Evolutionary conservation across 352 stramenopile species (phyloP), one percentile per base, ranked within the genome.

Genomic region (Peronospora farinosa): DNA sequence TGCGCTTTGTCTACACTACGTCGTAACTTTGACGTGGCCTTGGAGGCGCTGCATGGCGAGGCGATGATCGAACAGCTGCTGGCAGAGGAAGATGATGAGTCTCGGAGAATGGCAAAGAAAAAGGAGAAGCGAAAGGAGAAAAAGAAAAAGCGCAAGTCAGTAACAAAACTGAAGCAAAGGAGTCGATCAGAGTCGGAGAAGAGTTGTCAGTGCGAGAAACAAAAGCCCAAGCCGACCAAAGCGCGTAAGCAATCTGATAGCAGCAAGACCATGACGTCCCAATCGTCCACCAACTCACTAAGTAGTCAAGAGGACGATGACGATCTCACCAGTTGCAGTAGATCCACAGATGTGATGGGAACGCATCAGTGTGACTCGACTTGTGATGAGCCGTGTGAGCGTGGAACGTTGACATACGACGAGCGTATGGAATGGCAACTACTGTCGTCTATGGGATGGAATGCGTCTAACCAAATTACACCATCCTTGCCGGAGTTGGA

Each of bases 61-160:
- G 82, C 91, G 46, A 93, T 93, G 78, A 93, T 93, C 72, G 82
- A 91, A 43, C 79, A 89, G 40, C 37, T 93, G 28, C 57, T 93
- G 38, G 79, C 82, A 10, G 82, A 93, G 43, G 82, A 93, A 56
- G 82, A 91, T 43, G 79, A 91, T 40, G 82, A 93, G 49, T 84
- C 66, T 47, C 61, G 72, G 33, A 78, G 79, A 15, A 47, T 89
- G 25, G 78, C 71, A 2, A 85, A 88, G 60, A 93, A 90, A 53
- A 93, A 93, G 41, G 82, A 93, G 38, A 93, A 93, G 67, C 70
- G 71, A 35, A 93, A 93, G 50, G 82, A 91, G 51, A 93, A 93
- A 55, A 93, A 91, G 67, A 93, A 93, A 52, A 93, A 93, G 36
- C 78, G 82, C 32, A 92, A 92, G 58, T 82, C 58, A 17, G 78